Conservation (phyloP, 2,329 filamentous ascomycete genomes). For the Fragosphaeria purpurea region DNA sequence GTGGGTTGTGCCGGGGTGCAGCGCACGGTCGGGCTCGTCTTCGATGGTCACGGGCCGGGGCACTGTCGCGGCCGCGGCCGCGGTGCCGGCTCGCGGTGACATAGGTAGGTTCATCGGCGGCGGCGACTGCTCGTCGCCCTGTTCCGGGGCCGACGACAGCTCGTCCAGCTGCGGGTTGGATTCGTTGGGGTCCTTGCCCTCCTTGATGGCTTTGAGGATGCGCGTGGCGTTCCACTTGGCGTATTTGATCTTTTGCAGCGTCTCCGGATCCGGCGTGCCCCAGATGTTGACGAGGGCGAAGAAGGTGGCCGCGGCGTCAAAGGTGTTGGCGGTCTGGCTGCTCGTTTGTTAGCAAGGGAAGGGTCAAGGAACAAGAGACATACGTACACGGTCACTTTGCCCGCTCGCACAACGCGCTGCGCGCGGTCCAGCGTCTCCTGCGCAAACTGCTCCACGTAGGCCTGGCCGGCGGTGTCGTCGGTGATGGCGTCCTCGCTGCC, state of each 20-base stretch:
- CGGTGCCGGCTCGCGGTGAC: slow-evolving; percentile 11
- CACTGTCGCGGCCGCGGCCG: slow-evolving; percentile 2
- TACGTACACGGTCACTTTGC: slow-evolving; percentile 68
- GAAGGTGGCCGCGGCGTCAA: slow-evolving; percentile 86
- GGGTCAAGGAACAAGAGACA: background rate
- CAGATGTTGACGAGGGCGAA: slow-evolving; percentile 82
- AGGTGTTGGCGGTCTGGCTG: slow-evolving; percentile 87
- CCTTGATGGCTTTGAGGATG: slow-evolving; percentile 83
- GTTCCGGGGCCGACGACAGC: slow-evolving; percentile 23
- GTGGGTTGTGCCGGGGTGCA: background rate
- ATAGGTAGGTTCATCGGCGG: slow-evolving; percentile 26
- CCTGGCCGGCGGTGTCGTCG: slow-evolving; percentile 78
- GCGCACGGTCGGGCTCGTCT: slow-evolving; percentile 36
- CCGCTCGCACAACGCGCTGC: slow-evolving; percentile 69
- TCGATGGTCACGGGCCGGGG: slow-evolving; percentile 39
- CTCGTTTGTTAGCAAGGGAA: no score
- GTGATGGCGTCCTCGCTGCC: slow-evolving; percentile 70
- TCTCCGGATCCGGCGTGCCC: slow-evolving; percentile 64
- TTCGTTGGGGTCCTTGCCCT: slow-evolving; percentile 83
- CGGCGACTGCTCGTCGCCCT: slow-evolving; percentile 49
- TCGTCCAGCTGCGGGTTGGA: slow-evolving; percentile 66
- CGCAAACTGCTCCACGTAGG: slow-evolving; percentile 90
- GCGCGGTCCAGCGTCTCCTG: slow-evolving; percentile 78
- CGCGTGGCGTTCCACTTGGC: slow-evolving; percentile 92
- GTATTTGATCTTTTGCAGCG: slow-evolving; percentile 81